Percentiles rank a stretch among this genome's conserved stretches.
Evolutionary conservation across 495 filamentous ascomycete species (phyloP).

Genomic region (Daldinia decipiens): DNA sequence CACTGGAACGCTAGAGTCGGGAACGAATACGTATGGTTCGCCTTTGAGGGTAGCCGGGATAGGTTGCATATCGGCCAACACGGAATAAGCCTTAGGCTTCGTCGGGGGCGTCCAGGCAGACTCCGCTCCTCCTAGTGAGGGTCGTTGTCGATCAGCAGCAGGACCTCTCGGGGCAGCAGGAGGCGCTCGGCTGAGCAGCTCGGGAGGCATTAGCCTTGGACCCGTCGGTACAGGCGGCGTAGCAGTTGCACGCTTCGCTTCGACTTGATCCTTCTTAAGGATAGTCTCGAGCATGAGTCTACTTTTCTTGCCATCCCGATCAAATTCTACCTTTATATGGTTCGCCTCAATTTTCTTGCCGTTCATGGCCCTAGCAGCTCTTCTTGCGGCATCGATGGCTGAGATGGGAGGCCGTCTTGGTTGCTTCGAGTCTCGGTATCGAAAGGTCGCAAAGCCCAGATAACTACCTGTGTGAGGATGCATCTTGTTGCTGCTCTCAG

Average conservation of each 20-base stretch:
- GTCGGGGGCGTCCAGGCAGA: constrained; percentile 49
- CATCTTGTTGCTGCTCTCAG: constrained; percentile 87
- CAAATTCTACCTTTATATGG: constrained; percentile 80
- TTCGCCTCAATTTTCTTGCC: constrained; percentile 76
- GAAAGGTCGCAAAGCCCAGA: constrained; percentile 89
- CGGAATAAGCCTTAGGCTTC: constrained; percentile 58
- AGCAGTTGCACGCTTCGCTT: constrained; percentile 54
- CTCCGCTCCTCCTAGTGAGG: constrained; percentile 23
- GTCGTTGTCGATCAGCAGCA: constrained; percentile 68
- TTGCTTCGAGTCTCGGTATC: constrained; percentile 78
- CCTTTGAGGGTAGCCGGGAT: constrained; percentile 74
- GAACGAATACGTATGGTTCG: constrained; percentile 93
- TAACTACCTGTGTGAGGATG: constrained; percentile 93
- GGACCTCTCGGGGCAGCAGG: constrained; percentile 88
- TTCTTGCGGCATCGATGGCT: constrained; percentile 80
- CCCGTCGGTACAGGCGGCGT: constrained; percentile 53
- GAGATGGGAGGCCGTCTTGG: constrained; percentile 61
- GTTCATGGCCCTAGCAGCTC: constrained; percentile 76
- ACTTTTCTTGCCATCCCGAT: constrained; percentile 86
- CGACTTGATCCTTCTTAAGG: constrained; percentile 70
- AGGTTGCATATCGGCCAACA: constrained; percentile 67
- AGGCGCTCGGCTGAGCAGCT: constrained; percentile 69
- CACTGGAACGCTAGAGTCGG: constrained; percentile 86
- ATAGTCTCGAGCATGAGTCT: constrained; percentile 74
- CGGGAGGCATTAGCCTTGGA: constrained; percentile 50